Conservation (phyloP, 768 basidiomycete species). For the Mycena belliarum region DNA sequence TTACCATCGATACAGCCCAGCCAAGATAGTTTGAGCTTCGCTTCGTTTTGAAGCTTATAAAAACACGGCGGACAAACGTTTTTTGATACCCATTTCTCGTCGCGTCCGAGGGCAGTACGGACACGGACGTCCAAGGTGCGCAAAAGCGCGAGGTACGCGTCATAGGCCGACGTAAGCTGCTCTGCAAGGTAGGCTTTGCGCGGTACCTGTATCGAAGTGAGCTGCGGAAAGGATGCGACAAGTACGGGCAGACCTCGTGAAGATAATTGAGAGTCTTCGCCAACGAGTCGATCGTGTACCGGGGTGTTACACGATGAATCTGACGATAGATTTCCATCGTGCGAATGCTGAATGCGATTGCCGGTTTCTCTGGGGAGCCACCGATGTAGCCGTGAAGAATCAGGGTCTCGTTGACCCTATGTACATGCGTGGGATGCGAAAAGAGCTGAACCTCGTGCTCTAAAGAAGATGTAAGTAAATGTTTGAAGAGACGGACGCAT, state of each 20-base stretch:
- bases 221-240: background rate
- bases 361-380: background rate
- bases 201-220: background rate
- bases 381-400: background rate
- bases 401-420: background rate
- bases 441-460: background rate
- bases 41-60: background rate
- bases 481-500: too few species aligned
- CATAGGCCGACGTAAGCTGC: background rate
- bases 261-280: slow-evolving; percentile 15
- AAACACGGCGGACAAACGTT: slow-evolving; percentile 5
- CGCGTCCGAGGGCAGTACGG: background rate
- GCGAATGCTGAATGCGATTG: slow-evolving; percentile 17
- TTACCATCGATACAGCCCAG: background rate
- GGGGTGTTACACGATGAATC: slow-evolving; percentile 24
- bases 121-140: background rate
- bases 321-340: slow-evolving; percentile 27
- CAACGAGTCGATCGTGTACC: slow-evolving; percentile 25
- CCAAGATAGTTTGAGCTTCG: background rate
- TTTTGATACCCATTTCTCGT: background rate
- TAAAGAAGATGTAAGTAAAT: background rate
- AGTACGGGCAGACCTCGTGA: too few species aligned
- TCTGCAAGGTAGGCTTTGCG: background rate
- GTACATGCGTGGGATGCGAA: too few species aligned
- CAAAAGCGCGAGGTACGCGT: slow-evolving; percentile 3